A percentile compares a stretch with the other conserved stretches of the same genome.
Conservation (phyloP, 768 basidiomycete species). For the Austroboletus festivus region DNA sequence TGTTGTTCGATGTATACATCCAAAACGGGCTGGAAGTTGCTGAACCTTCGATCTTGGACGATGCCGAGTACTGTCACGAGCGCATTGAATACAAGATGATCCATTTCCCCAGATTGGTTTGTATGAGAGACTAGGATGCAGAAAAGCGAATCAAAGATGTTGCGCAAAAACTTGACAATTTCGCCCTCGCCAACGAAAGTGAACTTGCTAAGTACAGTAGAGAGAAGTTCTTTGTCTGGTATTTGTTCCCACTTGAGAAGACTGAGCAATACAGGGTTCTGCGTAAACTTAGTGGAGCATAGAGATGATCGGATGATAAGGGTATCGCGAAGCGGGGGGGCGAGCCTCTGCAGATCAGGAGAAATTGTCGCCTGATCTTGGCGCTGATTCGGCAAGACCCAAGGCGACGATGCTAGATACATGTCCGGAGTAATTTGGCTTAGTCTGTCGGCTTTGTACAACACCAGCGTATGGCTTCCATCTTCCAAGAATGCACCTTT, state of each 20-base stretch:
- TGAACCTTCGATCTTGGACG: conserved; percentile 90
- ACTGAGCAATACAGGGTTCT: conserved; percentile 79
- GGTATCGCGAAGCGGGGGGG: conserved; percentile 72
- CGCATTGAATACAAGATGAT: conserved; percentile 84
- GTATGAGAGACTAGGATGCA: conserved; percentile 74
- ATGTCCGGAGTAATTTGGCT: conserved; percentile 56
- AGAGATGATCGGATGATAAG: conserved; percentile 83
- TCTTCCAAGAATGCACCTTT: conserved; percentile 80
- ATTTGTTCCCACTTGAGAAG: conserved; percentile 81
- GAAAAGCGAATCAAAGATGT: conserved; percentile 92
- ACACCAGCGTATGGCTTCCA: conserved; percentile 78
- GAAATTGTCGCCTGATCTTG: conserved; percentile 57
- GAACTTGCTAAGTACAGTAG: conserved; percentile 75
- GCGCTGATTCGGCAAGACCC: conserved; percentile 52
- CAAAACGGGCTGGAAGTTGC: conserved; percentile 90
- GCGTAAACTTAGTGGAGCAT: conserved; percentile 89
- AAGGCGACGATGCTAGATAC: conserved; percentile 72
- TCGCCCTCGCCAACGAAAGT: conserved; percentile 93
- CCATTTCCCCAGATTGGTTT: conserved; percentile 77
- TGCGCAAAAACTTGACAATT: conserved; percentile 87
- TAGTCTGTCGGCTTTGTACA: conserved; percentile 81
- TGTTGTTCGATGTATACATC: conserved; percentile 92
- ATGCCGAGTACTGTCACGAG: conserved; percentile 90
- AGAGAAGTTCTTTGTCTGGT: conserved; percentile 58
- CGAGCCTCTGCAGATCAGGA: conserved; percentile 58